Base-by-base conservation (phyloP, 2,329 filamentous ascomycete species). In the Botrytis medusae region DNA sequence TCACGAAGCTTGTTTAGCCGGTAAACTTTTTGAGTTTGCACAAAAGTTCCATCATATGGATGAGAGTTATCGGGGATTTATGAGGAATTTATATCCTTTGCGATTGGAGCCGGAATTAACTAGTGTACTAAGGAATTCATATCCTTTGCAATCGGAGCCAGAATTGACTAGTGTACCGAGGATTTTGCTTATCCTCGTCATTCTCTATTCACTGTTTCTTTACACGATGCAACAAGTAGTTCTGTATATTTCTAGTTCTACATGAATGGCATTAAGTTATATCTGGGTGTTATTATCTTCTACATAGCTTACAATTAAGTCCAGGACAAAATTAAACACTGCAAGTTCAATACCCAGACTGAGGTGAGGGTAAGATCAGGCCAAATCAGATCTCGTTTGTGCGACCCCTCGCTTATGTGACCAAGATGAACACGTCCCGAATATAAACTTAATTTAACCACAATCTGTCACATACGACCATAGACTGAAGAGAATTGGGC, bases 401-500 rank as follows among this genome's bases (percentile, higher is more conserved):
- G n/a, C n/a, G 18, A 57, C n/a, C n/a, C n/a, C 51, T n/a, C 59
- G 34, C 59, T 40, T 61, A 29, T 8, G n/a, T 29, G n/a, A 57
- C 14, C n/a, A 18, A 6, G 16, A 57, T 18, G 1, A 29, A 12
- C 25, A 29, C 0, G 1, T 10, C 6, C 14, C 25, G 25, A 9
- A 25, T 64, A 64, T 63, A 4, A 14, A 12, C 1, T 4, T 0
- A 25, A 22, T 5, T 25, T 1, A 8, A 1, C 0, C 0, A 0
- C 0, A 0, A 0, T 34, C 18, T 48, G 2, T 4, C 29, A 64
- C 62, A 64, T 64, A 64, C 62, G 62, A 48, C 62, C 62, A 64
- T 64, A 64, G 62, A 64, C 62, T 64, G n/a, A 64, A 32, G 62
- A 64, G 62, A 64, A 48, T 48, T 65, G 62, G 62, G 62, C 62